A percentile compares a stretch with the other conserved stretches of the same genome.
These are phyloP conservation scores for Podospora anserina DNA, from an alignment of 495 filamentous ascomycete genomes.

Conservation along the genomic window DNA sequence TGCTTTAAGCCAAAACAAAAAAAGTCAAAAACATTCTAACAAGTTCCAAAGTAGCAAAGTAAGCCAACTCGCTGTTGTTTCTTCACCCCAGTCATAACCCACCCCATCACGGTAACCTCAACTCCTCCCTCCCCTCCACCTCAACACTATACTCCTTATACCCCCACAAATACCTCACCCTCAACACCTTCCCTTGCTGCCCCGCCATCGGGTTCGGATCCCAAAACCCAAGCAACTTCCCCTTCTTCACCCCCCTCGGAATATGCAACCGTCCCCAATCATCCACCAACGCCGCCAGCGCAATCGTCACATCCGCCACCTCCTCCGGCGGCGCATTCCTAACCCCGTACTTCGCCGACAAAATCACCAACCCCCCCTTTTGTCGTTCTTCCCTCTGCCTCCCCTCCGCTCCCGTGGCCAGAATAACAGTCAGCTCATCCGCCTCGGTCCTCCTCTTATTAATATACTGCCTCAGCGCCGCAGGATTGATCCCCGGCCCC, in stretches of 20 bases:
- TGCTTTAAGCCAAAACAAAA: neutral
- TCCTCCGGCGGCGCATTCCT: slow-evolving; percentile 30
- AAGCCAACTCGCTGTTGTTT: neutral
- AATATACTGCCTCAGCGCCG: slow-evolving; percentile 40
- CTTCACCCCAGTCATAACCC: slow-evolving; percentile 1
- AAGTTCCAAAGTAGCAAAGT: neutral
- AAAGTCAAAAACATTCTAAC: neutral
- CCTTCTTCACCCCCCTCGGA: slow-evolving; percentile 34
- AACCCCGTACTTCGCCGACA: slow-evolving; percentile 35
- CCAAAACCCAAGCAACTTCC: slow-evolving; percentile 55
- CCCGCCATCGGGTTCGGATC: slow-evolving; percentile 53
- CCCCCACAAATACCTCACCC: slow-evolving; percentile 52
- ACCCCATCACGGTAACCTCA: slow-evolving; percentile 34
- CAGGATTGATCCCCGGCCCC: slow-evolving; percentile 28
- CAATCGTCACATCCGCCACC: slow-evolving; percentile 36
- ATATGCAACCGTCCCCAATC: slow-evolving; percentile 20
- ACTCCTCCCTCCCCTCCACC: slow-evolving; percentile 45
- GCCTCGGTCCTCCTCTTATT: slow-evolving; percentile 47
- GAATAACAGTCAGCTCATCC: slow-evolving; percentile 50
- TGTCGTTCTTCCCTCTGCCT: slow-evolving; percentile 44
- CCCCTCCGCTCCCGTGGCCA: slow-evolving; percentile 49
- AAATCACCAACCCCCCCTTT: slow-evolving; percentile 31
- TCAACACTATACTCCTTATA: slow-evolving; percentile 46
- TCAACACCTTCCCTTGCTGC: slow-evolving; percentile 52
- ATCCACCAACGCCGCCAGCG: slow-evolving; percentile 33